Evolutionary conservation across 1,284 basidiomycete genomes (phyloP), one percentile per base, ranked within the genome.

Genomic region (Malassezia cuniculi): DNA sequence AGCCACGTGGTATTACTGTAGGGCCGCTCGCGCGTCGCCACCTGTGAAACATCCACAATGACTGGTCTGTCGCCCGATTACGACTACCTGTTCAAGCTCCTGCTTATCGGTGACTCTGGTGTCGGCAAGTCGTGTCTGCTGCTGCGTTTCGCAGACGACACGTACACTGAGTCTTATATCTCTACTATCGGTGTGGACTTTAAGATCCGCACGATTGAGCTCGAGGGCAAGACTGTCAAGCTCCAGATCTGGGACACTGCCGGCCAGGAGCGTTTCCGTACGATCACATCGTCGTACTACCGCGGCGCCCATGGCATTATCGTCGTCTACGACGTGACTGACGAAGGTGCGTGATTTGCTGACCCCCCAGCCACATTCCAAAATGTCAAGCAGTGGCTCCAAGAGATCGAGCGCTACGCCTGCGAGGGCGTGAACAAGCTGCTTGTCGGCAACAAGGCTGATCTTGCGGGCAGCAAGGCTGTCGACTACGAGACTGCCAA

Each of bases 311-410:
- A 93, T 60, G 86, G 86, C 6, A 82, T 95, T 47, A 82, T 97
- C 52, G 85, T 99, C 48, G 90, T 99, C 29, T 97, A 97, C 74
- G 93, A 99, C 71, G 90, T 97, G 33, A 99, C 90, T 36, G 90
- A 97, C 53, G 66, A 70, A 47, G 56, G 41, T 44, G 27, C 34
- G 32, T 26, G 15, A 7, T 8, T 4, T 6, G 7, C 20, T 2
- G 10, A 6, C 20, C 16, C 16, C 20, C 10, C 47, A 87, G 87
- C 95, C 64, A 89, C 87, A 12, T 95, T 93, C 74, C 80, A 82
- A 61, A 94, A 97, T 64, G 93, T 97, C 69, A 99, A 97, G 76
- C 87, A 94, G 69, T 97, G 93, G 93, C 77, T 97, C 45, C 87
- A 93, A 69, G 90, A 99, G 72, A 97, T 97, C 63, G 93, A 97